Evolutionary conservation across 2,329 filamentous ascomycete genomes (phyloP), one percentile per base, ranked within the genome.

Genomic region (Sporothrix mexicana): DNA sequence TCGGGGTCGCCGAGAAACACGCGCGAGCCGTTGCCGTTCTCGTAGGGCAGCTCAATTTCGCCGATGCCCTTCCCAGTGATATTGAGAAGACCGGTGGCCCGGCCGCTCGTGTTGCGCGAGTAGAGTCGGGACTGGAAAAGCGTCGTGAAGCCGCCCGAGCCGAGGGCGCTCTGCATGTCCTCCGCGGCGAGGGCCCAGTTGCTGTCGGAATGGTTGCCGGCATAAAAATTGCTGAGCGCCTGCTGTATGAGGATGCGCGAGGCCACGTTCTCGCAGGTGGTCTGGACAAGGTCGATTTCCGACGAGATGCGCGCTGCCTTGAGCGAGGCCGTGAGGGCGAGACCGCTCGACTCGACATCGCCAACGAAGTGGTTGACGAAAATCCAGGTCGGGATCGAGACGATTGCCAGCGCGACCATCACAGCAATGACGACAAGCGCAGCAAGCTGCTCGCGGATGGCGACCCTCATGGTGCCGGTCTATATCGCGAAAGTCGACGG

Each of bases 401-500:
- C 87, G 74, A 97, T 90, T 72, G 91, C 89, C 74, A 97, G 87
- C 71, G 91, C 91, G 73, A 92, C 83, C 73, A 97, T 87, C 67
- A 93, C 90, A 74, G 92, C 89, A 74, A 93, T 79, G 76, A 96
- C 85, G 78, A 97, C 93, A 76, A 97, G 86, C 80, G 91, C 86
- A 76, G 90, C 93, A 77, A 98, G 87, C 87, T 98, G 95, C 83
- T 95, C 91, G 77, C 94, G 89, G 78, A 97, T 97, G 73, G 92
- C 91, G 80, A 97, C 89, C 81, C 94, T 90, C 93, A 97, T 95
- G 78, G 81, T 85, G 75, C 76, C 77, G 73, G 79, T 77, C 79
- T 81, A 81, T 76, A 75, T 75, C 66, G 77, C 75, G 75, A 76
- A 76, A 77, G 74, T 57, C 47, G 64, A 69, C 62, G 36, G 49